Percentiles rank a stretch among this genome's conserved stretches.
These are phyloP conservation scores for Colletotrichum salicis DNA, from an alignment of 2,329 filamentous ascomycete species.

Conservation along the genomic window DNA sequence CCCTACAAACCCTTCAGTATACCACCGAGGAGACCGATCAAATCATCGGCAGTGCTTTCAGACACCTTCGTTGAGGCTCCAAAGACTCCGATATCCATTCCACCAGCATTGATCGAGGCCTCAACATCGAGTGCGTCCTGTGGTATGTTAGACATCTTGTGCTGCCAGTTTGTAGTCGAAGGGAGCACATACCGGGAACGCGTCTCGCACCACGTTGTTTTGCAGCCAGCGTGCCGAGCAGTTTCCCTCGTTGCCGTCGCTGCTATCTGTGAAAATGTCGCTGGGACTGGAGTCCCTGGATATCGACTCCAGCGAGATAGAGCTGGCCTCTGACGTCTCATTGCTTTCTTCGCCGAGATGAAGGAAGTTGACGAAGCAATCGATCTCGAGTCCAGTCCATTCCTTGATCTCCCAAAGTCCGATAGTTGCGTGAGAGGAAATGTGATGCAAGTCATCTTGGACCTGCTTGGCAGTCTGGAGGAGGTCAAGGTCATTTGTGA, in stretches of 20 bases:
- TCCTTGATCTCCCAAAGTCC: conserved; percentile 76
- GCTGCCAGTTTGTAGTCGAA: background rate
- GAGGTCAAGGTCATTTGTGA: conserved; percentile 47
- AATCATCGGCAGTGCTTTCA: background rate
- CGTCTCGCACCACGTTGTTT: conserved; percentile 41
- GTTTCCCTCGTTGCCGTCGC: background rate
- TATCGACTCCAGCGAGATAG: background rate
- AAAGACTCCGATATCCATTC: conserved; percentile 54
- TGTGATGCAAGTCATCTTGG: conserved; percentile 73
- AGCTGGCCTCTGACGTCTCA: background rate
- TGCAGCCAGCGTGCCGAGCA: conserved; percentile 34
- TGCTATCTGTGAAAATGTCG: background rate
- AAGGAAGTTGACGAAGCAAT: conserved; percentile 86
- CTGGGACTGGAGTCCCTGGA: no score
- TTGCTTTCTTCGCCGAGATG: conserved; percentile 48
- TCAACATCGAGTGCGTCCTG: conserved; percentile 56
- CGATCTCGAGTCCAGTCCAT: conserved; percentile 79
- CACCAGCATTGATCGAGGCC: conserved; percentile 45
- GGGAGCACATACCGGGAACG: conserved; percentile 45
- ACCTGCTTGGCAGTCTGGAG: conserved; percentile 67
- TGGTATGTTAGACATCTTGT: background rate
- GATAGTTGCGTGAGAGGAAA: conserved; percentile 65
- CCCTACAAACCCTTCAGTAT: background rate
- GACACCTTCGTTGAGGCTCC: conserved; percentile 38
- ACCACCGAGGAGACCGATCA: conserved; percentile 3